Conservation (phyloP, 2,329 filamentous ascomycete genomes). For the Lachnellula occidentalis region DNA sequence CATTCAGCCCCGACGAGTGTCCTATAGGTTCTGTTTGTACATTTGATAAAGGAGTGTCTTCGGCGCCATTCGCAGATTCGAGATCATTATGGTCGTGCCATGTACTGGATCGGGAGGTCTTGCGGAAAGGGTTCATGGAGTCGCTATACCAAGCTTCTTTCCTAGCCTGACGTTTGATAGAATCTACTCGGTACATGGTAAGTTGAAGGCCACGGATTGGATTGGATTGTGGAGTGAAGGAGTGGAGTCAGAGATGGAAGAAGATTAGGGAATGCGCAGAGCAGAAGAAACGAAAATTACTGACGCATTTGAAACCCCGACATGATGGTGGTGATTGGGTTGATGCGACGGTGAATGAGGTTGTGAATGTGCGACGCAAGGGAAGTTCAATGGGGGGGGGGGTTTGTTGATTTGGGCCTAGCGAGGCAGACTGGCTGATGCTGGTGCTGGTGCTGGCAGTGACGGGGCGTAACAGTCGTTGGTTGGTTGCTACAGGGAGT, state of each 20-base stretch:
- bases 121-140: constrained; percentile 27
- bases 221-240: background rate
- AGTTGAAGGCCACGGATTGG: constrained; percentile 6
- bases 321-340: background rate
- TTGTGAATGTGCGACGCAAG: background rate
- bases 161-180: constrained; percentile 25
- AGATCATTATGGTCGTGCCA: constrained; percentile 9
- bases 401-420: background rate
- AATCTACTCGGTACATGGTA: constrained; percentile 20
- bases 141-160: constrained; percentile 30
- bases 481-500: no score
- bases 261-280: background rate
- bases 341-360: background rate
- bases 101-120: constrained; percentile 21
- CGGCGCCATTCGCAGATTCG: constrained; percentile 2
- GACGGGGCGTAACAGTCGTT: no score
- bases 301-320: background rate
- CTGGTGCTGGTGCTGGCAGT: no score
- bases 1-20: constrained; percentile 2
- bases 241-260: background rate
- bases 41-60: constrained; percentile 8
- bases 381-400: background rate
- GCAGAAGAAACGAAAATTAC: background rate
- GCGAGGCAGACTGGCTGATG: background rate
- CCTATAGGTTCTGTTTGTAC: constrained; percentile 20